phyloP scores from a whole-genome alignment of 805 yeast genomes.

The Sugiyamaella qingdaonensis region DNA sequence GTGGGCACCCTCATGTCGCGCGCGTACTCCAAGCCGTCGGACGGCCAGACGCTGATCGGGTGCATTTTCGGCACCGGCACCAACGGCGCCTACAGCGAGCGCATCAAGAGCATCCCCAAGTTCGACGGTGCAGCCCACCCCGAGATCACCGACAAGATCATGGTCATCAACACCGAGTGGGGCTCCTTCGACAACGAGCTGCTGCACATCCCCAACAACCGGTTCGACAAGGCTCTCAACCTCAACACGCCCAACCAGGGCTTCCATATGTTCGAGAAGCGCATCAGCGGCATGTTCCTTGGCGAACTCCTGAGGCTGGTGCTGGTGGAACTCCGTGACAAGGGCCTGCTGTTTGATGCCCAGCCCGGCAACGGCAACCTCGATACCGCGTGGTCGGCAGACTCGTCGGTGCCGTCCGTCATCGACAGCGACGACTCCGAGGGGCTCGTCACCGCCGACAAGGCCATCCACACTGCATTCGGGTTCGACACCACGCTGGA shows the following conservation, averaged over 20 bases:
- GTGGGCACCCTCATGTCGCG: slow-evolving; percentile 90
- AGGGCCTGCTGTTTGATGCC: slow-evolving; percentile 50
- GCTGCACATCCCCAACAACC: slow-evolving; percentile 68
- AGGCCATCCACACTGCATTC: slow-evolving; percentile 46
- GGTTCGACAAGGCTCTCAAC: slow-evolving; percentile 72
- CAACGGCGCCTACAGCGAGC: slow-evolving; percentile 89
- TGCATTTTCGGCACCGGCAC: slow-evolving; percentile 97
- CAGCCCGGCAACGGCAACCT: slow-evolving; percentile 25
- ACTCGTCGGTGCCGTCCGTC: slow-evolving; percentile 78
- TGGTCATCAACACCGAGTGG: slow-evolving; percentile 97
- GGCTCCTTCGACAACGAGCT: slow-evolving; percentile 91
- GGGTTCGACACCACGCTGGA: slow-evolving; percentile 54
- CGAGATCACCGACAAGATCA: slow-evolving; percentile 37
- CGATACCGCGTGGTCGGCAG: slow-evolving; percentile 71
- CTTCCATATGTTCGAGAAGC: slow-evolving; percentile 86
- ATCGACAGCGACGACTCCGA: slow-evolving; percentile 82
- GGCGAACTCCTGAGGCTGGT: slow-evolving; percentile 84
- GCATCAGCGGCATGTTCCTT: slow-evolving; percentile 87
- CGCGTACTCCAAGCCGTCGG: slow-evolving; percentile 62
- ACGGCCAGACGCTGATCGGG: slow-evolving; percentile 77
- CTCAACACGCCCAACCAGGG: slow-evolving; percentile 73
- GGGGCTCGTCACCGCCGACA: slow-evolving; percentile 38
- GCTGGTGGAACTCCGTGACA: slow-evolving; percentile 56
- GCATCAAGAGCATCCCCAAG: slow-evolving; percentile 67
- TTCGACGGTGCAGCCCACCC: slow-evolving; percentile 45